Evolutionary conservation across 2,329 filamentous ascomycete species (phyloP), one percentile per base, ranked within the genome.

Genomic region (Beauveria asiatica): DNA sequence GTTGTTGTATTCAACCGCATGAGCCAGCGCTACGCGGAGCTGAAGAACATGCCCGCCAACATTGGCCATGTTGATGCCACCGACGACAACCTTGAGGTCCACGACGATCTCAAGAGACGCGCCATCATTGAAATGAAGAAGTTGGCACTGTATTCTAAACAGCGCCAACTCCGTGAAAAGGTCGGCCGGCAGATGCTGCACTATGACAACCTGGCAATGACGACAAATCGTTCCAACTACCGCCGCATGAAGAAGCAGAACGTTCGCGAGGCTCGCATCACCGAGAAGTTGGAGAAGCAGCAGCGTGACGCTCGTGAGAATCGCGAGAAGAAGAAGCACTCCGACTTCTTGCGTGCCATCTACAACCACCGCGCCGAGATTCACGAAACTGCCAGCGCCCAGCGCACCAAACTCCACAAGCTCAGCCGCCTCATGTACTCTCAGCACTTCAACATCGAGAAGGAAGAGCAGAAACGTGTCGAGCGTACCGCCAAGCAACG

Each of bases 231-330:
- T 55, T 87, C 89, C 57, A 84, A 87, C 69, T 97, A 97, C 73
- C 89, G 94, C 41, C 87, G 94, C 55, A 89, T 94, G 79, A 99
- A 99, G 87, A 97, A 97, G 78, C 93, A 97, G 74, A 96, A 89
- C 54, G 82, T 97, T 54, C 88, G 93, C 41, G 94, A 99, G 76
- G 94, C 94, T 60, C 88, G 93, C 61, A 95, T 99, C 65, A 99
- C 94, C 0, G 94, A 99, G 82, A 99, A 97, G 75, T 85, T 99
- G 2, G 94, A 99, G 83, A 97, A 97, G 78, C 92, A 99, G 73
- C 94, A 99, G 73, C 90, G 94, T 61, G 93, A 97, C 73, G 93
- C 92, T 46, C 89, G 94, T 61, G 93, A 97, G 77, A 90, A 89
- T 65, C 90, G 95, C 64, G 94, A 99, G 77, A 96, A 96, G 85